phyloP scores from a whole-genome alignment of 2,329 filamentous ascomycete genomes.

The Trichoderma breve region DNA sequence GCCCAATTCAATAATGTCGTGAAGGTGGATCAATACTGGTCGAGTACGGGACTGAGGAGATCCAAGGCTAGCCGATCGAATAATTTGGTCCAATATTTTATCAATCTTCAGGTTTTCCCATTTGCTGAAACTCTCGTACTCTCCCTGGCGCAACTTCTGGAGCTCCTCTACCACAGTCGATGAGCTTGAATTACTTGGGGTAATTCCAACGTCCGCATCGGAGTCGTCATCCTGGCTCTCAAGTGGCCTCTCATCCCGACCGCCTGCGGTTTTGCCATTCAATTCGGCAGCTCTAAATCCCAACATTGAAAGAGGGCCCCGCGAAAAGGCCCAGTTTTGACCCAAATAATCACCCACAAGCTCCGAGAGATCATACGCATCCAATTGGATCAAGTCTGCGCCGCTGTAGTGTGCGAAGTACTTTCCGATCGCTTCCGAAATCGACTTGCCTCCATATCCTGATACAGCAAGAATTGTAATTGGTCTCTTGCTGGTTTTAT shows the following conservation, averaged over 20 bases:
- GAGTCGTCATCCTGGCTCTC: conserved; percentile 36
- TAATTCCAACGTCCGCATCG: conserved; percentile 34
- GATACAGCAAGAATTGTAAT: conserved; percentile 39
- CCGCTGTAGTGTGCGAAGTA: conserved; percentile 59
- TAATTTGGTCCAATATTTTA: conserved; percentile 55
- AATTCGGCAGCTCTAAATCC: conserved; percentile 56
- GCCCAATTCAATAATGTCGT: conserved; percentile 77
- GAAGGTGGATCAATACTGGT: conserved; percentile 70
- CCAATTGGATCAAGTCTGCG: conserved; percentile 66
- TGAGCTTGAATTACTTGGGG: conserved; percentile 30
- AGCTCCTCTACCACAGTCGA: conserved; percentile 44
- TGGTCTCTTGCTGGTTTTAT: conserved; percentile 37
- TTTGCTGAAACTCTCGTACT: conserved; percentile 40
- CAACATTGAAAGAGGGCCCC: conserved; percentile 52
- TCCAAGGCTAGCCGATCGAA: conserved; percentile 46
- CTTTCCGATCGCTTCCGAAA: conserved; percentile 54
- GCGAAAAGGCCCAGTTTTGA: conserved; percentile 51
- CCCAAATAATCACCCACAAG: conserved; percentile 69
- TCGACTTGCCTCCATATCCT: conserved; percentile 39
- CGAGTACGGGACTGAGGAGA: conserved; percentile 34
- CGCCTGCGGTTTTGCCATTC: conserved; percentile 52
- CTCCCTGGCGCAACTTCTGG: conserved; percentile 41
- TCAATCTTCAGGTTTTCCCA: conserved; percentile 64
- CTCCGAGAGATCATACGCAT: conserved; percentile 67
- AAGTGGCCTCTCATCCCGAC: conserved; percentile 38